These are phyloP conservation scores for Saccharum hybrid DNA, from an alignment of 202 grass and related monocot species.

Conservation along the genomic window DNA sequence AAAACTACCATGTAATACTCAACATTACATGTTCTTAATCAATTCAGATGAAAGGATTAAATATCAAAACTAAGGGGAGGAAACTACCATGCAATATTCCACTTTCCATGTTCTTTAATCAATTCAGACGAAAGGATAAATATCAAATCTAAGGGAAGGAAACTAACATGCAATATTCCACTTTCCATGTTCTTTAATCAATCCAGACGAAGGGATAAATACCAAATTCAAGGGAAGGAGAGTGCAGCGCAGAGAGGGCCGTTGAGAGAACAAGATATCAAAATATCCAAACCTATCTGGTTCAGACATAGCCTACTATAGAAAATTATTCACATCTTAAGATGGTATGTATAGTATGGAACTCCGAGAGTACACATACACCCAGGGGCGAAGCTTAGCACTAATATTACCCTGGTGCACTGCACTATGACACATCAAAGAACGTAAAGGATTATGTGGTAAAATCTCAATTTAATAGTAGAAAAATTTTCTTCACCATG, in stretches of 20 bases:
- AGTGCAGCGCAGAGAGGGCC: constrained; percentile 3
- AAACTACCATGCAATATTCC: neutral
- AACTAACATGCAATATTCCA: neutral
- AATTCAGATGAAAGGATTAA: no score
- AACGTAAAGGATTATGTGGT: neutral
- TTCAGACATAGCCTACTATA: neutral
- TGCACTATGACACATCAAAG: neutral
- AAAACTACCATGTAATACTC: neutral
- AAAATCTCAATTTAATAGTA: neutral
- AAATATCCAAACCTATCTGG: neutral
- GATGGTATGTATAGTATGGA: neutral
- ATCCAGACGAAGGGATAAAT: constrained; percentile 10
- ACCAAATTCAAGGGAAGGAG: constrained; percentile 11
- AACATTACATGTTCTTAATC: neutral
- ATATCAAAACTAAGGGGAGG: no score
- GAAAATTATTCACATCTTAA: constrained; percentile 16
- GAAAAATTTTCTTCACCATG: neutral
- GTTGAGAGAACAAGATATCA: neutral
- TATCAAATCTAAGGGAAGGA: constrained; percentile 25
- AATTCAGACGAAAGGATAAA: constrained; percentile 11
- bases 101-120: constrained; percentile 25
- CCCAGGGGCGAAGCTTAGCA: neutral
- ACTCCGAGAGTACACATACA: neutral
- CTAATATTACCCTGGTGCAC: neutral
- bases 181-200: constrained; percentile 21